Conservation (phyloP, 768 basidiomycete genomes). For the Tulasnella sp. region DNA sequence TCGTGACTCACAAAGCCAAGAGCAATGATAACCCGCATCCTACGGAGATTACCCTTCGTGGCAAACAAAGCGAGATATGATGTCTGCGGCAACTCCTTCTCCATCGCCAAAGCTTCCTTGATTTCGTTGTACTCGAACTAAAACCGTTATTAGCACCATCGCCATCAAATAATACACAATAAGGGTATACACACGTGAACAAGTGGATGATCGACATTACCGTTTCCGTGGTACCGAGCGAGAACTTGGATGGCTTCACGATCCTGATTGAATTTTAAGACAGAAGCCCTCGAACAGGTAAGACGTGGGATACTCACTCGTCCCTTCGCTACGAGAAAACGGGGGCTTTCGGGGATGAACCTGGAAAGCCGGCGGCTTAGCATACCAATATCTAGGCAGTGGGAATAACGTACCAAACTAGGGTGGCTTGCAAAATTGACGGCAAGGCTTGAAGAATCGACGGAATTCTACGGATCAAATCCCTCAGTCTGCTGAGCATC, state of each 20-base stretch:
- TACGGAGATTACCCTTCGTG: slow-evolving; percentile 53
- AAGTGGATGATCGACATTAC: slow-evolving; percentile 46
- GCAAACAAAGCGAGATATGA: slow-evolving; percentile 42
- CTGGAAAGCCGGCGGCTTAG: background rate
- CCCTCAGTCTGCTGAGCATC: too few species aligned
- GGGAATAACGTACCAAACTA: slow-evolving; percentile 33
- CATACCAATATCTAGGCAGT: background rate
- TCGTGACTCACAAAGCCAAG: slow-evolving; percentile 26
- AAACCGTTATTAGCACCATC: background rate
- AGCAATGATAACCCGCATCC: slow-evolving; percentile 49
- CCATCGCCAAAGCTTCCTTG: slow-evolving; percentile 49
- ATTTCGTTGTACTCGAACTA: slow-evolving; percentile 33
- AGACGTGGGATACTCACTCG: background rate
- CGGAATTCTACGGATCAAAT: too few species aligned
- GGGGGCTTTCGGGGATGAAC: slow-evolving; percentile 28
- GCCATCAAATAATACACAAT: background rate
- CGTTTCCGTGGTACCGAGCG: slow-evolving; percentile 59
- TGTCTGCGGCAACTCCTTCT: slow-evolving; percentile 37
- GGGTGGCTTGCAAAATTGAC: slow-evolving; percentile 41
- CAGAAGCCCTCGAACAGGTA: background rate
- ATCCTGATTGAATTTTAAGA: slow-evolving; percentile 28
- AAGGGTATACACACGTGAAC: slow-evolving; percentile 32
- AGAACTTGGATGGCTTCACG: slow-evolving; percentile 47
- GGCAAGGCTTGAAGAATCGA: slow-evolving; percentile 47
- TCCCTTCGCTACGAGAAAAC: slow-evolving; percentile 45